Percentiles rank a stretch among this genome's conserved stretches.
phyloP scores from a whole-genome alignment of 257 asterid genomes.

The Solanum rostratum region DNA sequence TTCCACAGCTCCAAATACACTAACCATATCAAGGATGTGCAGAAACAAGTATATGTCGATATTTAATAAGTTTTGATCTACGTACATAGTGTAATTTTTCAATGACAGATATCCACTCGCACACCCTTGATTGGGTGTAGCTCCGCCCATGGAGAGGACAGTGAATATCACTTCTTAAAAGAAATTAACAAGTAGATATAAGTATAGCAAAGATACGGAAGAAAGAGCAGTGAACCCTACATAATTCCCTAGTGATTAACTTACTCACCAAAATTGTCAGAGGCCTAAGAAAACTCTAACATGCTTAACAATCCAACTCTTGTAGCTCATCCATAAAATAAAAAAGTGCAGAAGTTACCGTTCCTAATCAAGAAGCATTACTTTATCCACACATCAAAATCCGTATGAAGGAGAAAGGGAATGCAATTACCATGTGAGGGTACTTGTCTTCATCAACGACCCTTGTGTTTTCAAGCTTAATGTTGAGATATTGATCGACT shows the following conservation, averaged over 20 bases:
- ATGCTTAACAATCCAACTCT: neutral
- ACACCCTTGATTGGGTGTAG: too few relatives aligned
- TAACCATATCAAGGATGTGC: neutral
- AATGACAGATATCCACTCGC: neutral
- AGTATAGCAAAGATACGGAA: neutral
- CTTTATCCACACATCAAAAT: neutral
- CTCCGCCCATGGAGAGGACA: neutral
- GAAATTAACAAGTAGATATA: neutral
- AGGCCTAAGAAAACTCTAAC: neutral
- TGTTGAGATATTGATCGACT: constrained; percentile 93
- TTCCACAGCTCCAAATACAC: neutral
- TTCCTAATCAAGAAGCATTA: neutral
- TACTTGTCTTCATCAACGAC: constrained; percentile 93
- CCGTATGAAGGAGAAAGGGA: neutral
- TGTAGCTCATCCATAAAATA: neutral
- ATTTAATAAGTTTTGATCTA: neutral
- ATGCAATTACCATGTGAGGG: constrained; percentile 72
- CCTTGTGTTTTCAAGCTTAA: constrained; percentile 87
- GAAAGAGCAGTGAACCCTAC: neutral
- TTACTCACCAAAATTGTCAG: neutral
- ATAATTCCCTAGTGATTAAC: neutral
- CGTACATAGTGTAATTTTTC: too few relatives aligned
- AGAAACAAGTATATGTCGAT: too few relatives aligned
- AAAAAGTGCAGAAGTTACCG: neutral
- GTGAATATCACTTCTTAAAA: neutral